Percentiles rank a stretch among this genome's conserved stretches.
Conservation (phyloP, 1,284 basidiomycete genomes). For the Singerocomus inundabilis region DNA sequence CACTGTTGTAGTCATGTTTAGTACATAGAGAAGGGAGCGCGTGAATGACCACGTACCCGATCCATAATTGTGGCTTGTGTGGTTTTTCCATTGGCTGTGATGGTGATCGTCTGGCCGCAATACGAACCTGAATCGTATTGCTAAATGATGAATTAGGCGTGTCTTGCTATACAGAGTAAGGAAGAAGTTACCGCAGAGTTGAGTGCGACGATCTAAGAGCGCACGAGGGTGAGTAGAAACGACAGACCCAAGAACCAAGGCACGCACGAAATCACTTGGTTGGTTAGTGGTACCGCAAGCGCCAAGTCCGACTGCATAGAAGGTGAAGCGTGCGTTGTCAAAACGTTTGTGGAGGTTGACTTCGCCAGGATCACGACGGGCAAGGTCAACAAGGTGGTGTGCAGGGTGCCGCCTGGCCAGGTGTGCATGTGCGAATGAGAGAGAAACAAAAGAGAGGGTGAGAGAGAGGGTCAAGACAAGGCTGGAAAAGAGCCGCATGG, state of each 20-base stretch:
- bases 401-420: conserved; percentile 23
- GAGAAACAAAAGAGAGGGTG: conserved; percentile 16
- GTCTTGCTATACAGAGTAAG: background rate
- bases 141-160: conserved; percentile 28
- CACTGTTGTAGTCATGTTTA: conserved; percentile 37
- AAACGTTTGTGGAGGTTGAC: conserved; percentile 26
- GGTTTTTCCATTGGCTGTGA: conserved; percentile 52
- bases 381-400: conserved; percentile 27
- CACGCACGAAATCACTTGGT: conserved; percentile 28
- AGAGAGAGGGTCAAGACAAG: conserved; percentile 22
- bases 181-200: conserved; percentile 23
- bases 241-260: background rate
- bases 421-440: conserved; percentile 23
- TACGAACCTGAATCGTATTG: conserved; percentile 40
- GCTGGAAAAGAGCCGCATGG: conserved; percentile 26
- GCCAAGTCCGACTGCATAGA: conserved; percentile 30
- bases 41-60: conserved; percentile 36
- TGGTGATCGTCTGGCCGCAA: conserved; percentile 57
- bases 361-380: conserved; percentile 25
- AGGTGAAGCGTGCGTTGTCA: conserved; percentile 28
- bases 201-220: conserved; percentile 36
- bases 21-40: background rate
- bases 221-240: background rate
- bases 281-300: conserved; percentile 23
- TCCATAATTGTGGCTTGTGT: conserved; percentile 55